Percentiles rank a stretch among this genome's conserved stretches.
Evolutionary conservation across 2,329 filamentous ascomycete species (phyloP).

Genomic region (Rhytidhysteron rufulum): DNA sequence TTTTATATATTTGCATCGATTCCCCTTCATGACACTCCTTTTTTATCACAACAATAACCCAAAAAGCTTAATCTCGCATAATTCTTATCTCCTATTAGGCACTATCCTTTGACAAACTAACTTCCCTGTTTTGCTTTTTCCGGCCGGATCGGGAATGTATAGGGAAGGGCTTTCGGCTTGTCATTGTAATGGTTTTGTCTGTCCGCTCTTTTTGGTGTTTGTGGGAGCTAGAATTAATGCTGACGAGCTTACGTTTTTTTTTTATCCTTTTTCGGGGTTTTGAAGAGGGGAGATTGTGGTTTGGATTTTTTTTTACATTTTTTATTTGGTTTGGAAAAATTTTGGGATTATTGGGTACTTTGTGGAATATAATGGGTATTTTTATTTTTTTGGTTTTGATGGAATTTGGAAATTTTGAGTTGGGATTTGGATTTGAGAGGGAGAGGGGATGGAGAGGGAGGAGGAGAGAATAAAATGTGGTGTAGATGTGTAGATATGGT

Average conservation of each 20-base stretch:
- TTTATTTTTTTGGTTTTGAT: no score
- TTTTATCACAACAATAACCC: not conserved
- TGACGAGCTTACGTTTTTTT: conserved; percentile 13
- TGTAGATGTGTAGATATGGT: not conserved
- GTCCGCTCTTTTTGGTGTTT: conserved; percentile 6
- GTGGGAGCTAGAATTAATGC: conserved; percentile 11
- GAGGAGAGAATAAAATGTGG: not conserved
- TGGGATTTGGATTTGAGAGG: no score
- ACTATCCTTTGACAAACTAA: no score
- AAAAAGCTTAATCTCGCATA: not conserved
- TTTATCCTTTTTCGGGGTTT: not conserved
- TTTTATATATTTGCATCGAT: not conserved
- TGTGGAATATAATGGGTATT: no score
- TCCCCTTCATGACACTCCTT: not conserved
- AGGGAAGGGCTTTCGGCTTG: no score
- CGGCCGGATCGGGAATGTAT: no score
- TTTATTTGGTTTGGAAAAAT: not conserved
- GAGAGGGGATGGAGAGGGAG: no score
- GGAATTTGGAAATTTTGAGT: no score
- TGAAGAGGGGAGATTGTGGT: not conserved
- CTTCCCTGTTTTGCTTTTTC: no score
- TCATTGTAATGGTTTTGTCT: conserved; percentile 17
- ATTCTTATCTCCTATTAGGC: not conserved
- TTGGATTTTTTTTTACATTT: not conserved
- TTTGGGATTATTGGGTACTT: no score